Evolutionary conservation across 2,329 filamentous ascomycete genomes (phyloP).

Genomic region (Apiospora arundinis): DNA sequence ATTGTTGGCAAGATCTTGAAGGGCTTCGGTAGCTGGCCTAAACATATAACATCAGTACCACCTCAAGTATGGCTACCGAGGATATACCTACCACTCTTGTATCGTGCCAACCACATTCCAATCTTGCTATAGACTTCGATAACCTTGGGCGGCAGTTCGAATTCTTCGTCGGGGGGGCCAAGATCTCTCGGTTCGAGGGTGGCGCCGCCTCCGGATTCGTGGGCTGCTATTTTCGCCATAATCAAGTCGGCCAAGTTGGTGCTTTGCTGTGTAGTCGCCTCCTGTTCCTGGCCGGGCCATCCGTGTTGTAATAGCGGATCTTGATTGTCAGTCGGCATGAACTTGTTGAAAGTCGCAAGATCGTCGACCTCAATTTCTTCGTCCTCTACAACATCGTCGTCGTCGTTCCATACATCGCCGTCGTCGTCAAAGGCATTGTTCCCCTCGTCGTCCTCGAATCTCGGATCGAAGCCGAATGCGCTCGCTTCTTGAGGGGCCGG

Average conservation of each 20-base stretch:
- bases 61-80: neutral
- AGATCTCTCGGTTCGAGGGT: slow-evolving; percentile 52
- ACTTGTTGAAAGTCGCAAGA: slow-evolving; percentile 88
- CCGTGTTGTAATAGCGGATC: slow-evolving; percentile 76
- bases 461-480: slow-evolving; percentile 81
- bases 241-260: slow-evolving; percentile 91
- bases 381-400: slow-evolving; percentile 74
- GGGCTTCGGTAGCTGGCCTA: slow-evolving; percentile 76
- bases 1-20: slow-evolving; percentile 96
- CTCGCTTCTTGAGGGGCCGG: slow-evolving; percentile 54
- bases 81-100: slow-evolving; percentile 65
- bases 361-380: slow-evolving; percentile 89
- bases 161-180: slow-evolving; percentile 74
- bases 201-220: slow-evolving; percentile 68
- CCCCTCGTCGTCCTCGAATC: slow-evolving; percentile 62
- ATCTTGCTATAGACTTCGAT: slow-evolving; percentile 90
- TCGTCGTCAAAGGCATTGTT: slow-evolving; percentile 58
- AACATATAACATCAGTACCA: neutral
- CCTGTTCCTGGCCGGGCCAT: slow-evolving; percentile 52
- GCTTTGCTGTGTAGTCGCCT: slow-evolving; percentile 49
- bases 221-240: slow-evolving; percentile 89
- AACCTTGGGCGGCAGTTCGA: slow-evolving; percentile 88
- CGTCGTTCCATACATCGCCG: slow-evolving; percentile 66
- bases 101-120: slow-evolving; percentile 52
- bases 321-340: slow-evolving; percentile 71